phyloP scores from a whole-genome alignment of 1,284 basidiomycete genomes.

The Sanguinoderma infundibulare region DNA sequence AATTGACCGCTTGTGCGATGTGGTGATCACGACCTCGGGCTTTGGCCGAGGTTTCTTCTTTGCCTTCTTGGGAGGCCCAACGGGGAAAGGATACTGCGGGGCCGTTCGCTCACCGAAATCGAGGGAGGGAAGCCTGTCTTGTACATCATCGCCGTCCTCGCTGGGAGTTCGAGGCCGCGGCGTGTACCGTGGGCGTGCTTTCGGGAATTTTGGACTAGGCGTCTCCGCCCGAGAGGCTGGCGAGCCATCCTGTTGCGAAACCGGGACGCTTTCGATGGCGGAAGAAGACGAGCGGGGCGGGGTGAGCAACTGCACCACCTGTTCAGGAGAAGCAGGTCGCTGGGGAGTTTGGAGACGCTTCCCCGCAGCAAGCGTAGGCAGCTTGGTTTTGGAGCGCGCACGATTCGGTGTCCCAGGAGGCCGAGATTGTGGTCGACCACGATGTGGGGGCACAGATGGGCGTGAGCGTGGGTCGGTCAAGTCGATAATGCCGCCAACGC shows the following conservation, averaged over 20 bases:
- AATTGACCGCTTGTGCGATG: slow-evolving; percentile 8
- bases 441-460: slow-evolving; percentile 18
- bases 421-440: slow-evolving; percentile 15
- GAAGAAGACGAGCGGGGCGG: slow-evolving; percentile 31
- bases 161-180: slow-evolving; percentile 13
- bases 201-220: slow-evolving; percentile 20
- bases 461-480: slow-evolving; percentile 37
- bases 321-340: slow-evolving; percentile 6
- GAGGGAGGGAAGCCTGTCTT: neutral
- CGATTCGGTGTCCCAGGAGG: slow-evolving; percentile 9
- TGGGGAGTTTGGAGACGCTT: neutral
- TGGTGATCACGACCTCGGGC: slow-evolving; percentile 41
- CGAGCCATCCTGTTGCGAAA: neutral
- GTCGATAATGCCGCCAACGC: slow-evolving; percentile 38
- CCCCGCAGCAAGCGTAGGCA: neutral
- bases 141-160: slow-evolving; percentile 1
- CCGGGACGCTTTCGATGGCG: slow-evolving; percentile 7
- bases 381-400: slow-evolving; percentile 12
- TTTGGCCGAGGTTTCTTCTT: slow-evolving; percentile 27
- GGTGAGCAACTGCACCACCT: slow-evolving; percentile 27
- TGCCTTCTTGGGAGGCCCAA: slow-evolving; percentile 1
- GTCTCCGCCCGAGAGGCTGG: slow-evolving; percentile 3
- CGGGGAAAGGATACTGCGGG: neutral
- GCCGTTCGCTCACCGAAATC: slow-evolving; percentile 1
- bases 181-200: slow-evolving; percentile 12